These are phyloP conservation scores for Leucocoprinus sp. DNA, from an alignment of 768 basidiomycete species.

Conservation along the genomic window DNA sequence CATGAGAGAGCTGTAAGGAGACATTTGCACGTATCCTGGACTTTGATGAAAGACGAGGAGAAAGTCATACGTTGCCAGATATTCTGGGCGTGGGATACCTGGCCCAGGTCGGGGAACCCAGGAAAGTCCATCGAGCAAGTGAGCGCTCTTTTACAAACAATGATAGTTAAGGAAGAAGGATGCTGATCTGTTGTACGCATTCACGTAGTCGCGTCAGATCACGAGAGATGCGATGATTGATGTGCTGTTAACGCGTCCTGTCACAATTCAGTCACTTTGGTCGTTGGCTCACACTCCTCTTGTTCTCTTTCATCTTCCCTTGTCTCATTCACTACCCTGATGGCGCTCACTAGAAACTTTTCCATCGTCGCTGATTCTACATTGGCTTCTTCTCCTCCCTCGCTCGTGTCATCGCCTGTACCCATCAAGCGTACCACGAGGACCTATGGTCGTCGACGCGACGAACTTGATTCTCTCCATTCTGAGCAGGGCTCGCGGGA, in stretches of 20 bases:
- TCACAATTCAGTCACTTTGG: slow-evolving; percentile 4
- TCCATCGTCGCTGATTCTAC: slow-evolving; percentile 33
- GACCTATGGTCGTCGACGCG: slow-evolving; percentile 38
- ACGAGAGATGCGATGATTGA: too few species aligned
- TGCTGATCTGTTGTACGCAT: neutral
- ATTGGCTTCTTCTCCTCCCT: slow-evolving; percentile 23
- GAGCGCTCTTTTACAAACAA: neutral
- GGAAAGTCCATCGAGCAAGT: slow-evolving; percentile 14
- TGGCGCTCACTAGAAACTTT: slow-evolving; percentile 27
- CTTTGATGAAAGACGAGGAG: slow-evolving; percentile 46
- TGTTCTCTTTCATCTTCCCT: slow-evolving; percentile 10
- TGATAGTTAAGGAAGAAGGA: neutral
- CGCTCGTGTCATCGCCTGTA: slow-evolving; percentile 13
- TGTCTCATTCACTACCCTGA: slow-evolving; percentile 12
- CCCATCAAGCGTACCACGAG: slow-evolving; percentile 29
- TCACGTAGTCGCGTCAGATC: slow-evolving; percentile 3
- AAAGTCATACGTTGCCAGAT: slow-evolving; percentile 56
- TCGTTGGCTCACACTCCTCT: neutral
- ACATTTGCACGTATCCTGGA: slow-evolving; percentile 51
- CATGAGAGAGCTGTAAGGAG: slow-evolving; percentile 52
- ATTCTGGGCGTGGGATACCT: slow-evolving; percentile 59
- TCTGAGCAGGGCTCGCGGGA: slow-evolving; percentile 19
- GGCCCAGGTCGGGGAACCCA: slow-evolving; percentile 42
- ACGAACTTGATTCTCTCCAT: slow-evolving; percentile 20
- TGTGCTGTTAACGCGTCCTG: slow-evolving; percentile 5